Evolutionary conservation across 306 rosid species (phyloP).

Genomic region (Cucurbita maxima): DNA sequence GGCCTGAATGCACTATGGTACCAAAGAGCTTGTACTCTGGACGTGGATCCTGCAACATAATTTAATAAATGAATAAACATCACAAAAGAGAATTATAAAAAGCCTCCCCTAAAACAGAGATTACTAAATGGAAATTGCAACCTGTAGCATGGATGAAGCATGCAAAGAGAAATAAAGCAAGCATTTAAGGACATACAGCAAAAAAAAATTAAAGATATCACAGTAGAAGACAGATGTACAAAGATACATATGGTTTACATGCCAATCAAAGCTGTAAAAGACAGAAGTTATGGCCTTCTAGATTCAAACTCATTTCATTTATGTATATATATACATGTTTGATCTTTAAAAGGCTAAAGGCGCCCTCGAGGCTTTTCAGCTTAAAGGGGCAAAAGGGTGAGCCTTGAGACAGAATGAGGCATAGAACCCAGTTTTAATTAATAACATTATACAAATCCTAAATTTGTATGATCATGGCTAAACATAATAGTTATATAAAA

Average conservation of each 20-base stretch:
- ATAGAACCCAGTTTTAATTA: no score
- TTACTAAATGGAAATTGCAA: neutral
- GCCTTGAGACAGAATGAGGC: neutral
- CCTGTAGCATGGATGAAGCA: neutral
- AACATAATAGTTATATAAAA: no score
- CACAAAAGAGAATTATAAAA: neutral
- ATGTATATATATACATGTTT: neutral
- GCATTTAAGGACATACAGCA: no score
- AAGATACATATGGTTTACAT: neutral
- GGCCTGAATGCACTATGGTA: constrained; percentile 93
- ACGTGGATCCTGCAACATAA: constrained; percentile 56
- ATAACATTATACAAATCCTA: no score
- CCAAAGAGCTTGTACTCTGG: constrained; percentile 98
- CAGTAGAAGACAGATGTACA: neutral
- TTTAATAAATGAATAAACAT: neutral
- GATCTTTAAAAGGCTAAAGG: neutral
- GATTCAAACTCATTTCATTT: neutral
- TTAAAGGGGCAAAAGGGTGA: neutral
- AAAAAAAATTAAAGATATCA: neutral
- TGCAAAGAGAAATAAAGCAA: neutral
- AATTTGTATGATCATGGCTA: no score
- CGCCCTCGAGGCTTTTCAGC: neutral
- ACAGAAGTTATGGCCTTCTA: neutral
- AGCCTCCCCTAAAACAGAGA: neutral
- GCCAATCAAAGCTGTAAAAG: neutral